These are phyloP conservation scores for Aurifilum marmelostoma DNA, from an alignment of 2,329 filamentous ascomycete genomes.

Conservation along the genomic window DNA sequence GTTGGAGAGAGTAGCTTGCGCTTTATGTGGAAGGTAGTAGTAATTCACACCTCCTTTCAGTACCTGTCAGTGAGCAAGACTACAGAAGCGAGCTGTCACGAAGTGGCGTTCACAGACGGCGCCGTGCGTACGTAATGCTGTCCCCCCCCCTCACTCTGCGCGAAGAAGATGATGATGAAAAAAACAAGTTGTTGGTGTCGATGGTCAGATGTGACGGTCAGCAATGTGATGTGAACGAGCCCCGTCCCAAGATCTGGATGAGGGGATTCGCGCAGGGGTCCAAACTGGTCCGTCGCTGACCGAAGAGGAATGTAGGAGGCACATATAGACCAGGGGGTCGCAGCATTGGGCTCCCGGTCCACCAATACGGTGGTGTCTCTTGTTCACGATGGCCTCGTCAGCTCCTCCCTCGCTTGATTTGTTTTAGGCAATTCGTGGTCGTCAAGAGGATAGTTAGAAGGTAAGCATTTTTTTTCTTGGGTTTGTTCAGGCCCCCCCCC, in stretches of 20 bases:
- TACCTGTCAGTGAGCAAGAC: not conserved
- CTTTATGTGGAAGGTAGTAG: conserved; percentile 1
- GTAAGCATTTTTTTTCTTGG: no score
- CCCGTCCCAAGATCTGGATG: not conserved
- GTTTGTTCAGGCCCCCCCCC: not conserved
- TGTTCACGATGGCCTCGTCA: conserved; percentile 10
- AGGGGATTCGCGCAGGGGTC: conserved; percentile 6
- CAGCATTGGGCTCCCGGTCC: not conserved
- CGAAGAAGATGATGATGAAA: not conserved
- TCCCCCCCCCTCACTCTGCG: no score
- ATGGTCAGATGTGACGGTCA: not conserved
- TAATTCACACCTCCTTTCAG: no score
- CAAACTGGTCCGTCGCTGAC: conserved; percentile 18
- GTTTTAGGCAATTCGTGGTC: not conserved
- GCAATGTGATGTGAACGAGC: not conserved
- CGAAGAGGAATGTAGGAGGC: conserved; percentile 13
- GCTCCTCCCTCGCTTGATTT: not conserved
- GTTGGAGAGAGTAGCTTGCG: not conserved
- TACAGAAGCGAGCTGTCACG: not conserved
- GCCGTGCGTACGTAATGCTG: not conserved
- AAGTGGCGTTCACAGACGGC: not conserved
- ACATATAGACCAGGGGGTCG: conserved; percentile 9
- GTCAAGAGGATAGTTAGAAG: not conserved
- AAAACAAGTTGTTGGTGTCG: no score
- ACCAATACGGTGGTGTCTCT: conserved; percentile 1